Conservation (phyloP, 495 filamentous ascomycete species). For the Aspergillus saccharolyticus region DNA sequence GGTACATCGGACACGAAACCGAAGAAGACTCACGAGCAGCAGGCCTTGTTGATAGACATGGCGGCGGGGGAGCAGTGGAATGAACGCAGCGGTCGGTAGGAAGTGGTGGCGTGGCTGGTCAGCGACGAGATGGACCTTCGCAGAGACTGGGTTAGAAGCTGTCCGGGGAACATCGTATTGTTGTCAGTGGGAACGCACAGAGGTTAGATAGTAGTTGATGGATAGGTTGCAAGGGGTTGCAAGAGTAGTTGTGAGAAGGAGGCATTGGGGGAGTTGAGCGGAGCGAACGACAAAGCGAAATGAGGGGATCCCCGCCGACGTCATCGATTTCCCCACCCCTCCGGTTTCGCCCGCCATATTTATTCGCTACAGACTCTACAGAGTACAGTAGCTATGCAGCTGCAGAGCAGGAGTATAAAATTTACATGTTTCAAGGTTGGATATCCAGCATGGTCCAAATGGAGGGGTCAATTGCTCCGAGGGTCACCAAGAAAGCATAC, state of each 20-base stretch:
- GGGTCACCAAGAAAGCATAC: no score
- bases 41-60: constrained; percentile 47
- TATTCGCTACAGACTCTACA: no score
- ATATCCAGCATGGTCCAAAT: no score
- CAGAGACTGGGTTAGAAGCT: constrained; percentile 9
- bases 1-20: neutral
- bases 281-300: neutral
- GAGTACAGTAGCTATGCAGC: no score
- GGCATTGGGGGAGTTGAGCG: neutral
- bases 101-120: neutral
- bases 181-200: neutral
- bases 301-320: constrained; percentile 3
- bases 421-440: no score
- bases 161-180: constrained; percentile 2
- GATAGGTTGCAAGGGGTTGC: neutral
- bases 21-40: constrained; percentile 38
- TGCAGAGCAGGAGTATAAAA: no score
- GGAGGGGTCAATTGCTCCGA: no score
- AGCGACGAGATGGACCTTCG: constrained; percentile 5
- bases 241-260: neutral
- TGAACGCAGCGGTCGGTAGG: neutral
- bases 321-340: neutral
- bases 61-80: constrained; percentile 24
- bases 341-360: constrained; percentile 2
- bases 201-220: neutral